Base-by-base conservation (phyloP, 495 filamentous ascomycete genomes). In the Hypoxylon fragiforme region DNA sequence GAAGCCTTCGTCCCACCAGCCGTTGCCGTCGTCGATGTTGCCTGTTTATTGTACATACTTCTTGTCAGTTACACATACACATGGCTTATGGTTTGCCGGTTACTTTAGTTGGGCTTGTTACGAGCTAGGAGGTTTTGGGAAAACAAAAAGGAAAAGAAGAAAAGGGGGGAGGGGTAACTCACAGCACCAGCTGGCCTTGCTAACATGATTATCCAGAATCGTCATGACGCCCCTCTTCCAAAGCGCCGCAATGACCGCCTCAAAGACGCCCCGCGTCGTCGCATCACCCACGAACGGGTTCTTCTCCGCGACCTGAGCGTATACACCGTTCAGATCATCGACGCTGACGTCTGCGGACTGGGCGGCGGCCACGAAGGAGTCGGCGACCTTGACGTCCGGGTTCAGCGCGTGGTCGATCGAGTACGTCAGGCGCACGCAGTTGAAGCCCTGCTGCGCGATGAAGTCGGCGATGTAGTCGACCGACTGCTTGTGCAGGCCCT, bases 381-480 rank as follows among this genome's bases (percentile, higher is more conserved):
- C 68, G 4, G 60, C 49, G 15, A 81, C 70, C 4, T 41, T 35
- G 7, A 63, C 44, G 18, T 41, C n/a, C 1, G 72, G 73, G 62
- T 69, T 57, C 9, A 81, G 69, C 0, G 78, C 76, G 55, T 75
- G 74, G 60, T 81, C 78, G 66, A 72, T 78, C 37, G 66, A 70
- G 69, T 76, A 81, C 19, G 77, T 79, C 13, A 81, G 70, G 14
- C 78, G 77, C 38, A 81, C 76, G 67, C 78, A 81, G 71, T 79
- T 79, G 71, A 79, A 81, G 37, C 70, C 70, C 13, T 73, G 67
- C 15, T 47, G 28, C 26, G 64, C 39, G 63, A 81, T 73, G 66
- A 73, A 74, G 57, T 64, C 55, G 31, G 68, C 65, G 52, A 79
- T 70, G 63, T 61, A 61, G 49, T 67, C 64, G 15, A 78, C 36